phyloP scores from a whole-genome alignment of 768 basidiomycete genomes.

The Filobasidium wieringae region DNA sequence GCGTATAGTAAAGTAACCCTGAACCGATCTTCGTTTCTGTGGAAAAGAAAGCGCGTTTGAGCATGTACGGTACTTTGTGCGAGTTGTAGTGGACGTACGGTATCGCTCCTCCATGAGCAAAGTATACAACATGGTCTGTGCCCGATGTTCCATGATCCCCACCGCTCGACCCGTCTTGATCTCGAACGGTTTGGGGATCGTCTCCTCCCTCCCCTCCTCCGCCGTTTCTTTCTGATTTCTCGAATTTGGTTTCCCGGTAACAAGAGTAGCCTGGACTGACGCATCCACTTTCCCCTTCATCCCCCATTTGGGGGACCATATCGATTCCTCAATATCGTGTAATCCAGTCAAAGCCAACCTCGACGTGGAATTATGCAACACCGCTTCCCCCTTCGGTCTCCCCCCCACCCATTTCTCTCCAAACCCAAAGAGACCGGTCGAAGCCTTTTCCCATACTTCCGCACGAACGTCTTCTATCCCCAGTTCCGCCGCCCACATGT shows the following conservation, averaged over 20 bases:
- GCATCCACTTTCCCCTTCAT: constrained; percentile 94
- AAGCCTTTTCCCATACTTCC: constrained; percentile 36
- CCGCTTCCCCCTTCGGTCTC: constrained; percentile 46
- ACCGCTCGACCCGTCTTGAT: constrained; percentile 83
- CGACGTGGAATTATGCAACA: constrained; percentile 33
- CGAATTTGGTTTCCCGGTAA: background rate
- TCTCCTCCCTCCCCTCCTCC: constrained; percentile 26
- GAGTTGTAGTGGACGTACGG: constrained; percentile 32
- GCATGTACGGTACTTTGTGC: background rate
- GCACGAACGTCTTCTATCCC: constrained; percentile 33
- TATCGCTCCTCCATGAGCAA: constrained; percentile 85
- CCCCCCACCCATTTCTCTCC: constrained; percentile 49
- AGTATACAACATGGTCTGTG: constrained; percentile 96
- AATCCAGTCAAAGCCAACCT: constrained; percentile 60
- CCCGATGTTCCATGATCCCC: constrained; percentile 80
- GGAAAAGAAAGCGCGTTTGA: background rate
- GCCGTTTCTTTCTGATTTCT: background rate
- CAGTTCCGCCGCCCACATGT: constrained; percentile 36
- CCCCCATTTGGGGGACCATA: constrained; percentile 90
- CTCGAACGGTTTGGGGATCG: constrained; percentile 63
- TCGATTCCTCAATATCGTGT: constrained; percentile 88
- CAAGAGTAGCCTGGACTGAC: constrained; percentile 53
- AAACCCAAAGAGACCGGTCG: constrained; percentile 33
- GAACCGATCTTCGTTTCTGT: constrained; percentile 59
- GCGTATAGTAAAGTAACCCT: constrained; percentile 88